These are phyloP conservation scores for Peribolospora baueri DNA, from an alignment of 768 basidiomycete genomes.

Conservation along the genomic window DNA sequence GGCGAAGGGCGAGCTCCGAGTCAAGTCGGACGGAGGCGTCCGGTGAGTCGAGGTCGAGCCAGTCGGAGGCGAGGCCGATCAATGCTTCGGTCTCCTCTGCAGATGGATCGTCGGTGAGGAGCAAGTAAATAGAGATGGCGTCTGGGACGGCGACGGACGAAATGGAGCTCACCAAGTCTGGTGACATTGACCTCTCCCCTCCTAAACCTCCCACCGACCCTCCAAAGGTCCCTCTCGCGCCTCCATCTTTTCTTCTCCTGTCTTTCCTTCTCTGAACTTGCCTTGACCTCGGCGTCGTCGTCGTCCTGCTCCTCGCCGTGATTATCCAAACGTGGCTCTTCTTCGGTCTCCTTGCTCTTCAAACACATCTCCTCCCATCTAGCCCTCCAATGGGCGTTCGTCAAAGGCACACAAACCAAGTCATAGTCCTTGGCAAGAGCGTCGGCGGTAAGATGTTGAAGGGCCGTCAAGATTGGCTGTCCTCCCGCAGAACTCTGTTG, in stretches of 20 bases:
- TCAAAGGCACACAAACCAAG: conserved; percentile 57
- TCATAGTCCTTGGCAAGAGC: conserved; percentile 39
- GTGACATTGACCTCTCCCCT: conserved; percentile 73
- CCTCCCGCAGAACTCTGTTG: no score
- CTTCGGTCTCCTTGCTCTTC: conserved; percentile 11
- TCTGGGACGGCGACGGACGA: background rate
- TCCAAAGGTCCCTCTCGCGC: conserved; percentile 58
- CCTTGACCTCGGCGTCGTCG: conserved; percentile 18
- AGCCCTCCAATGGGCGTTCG: conserved; percentile 58
- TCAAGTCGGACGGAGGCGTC: conserved; percentile 92
- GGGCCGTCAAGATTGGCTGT: background rate
- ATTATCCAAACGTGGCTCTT: no score
- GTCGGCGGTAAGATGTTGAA: conserved; percentile 1
- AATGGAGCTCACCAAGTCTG: conserved; percentile 42
- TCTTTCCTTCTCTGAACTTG: conserved; percentile 18
- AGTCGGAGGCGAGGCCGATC: conserved; percentile 62
- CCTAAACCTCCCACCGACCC: conserved; percentile 51
- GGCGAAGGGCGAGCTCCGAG: conserved; percentile 75
- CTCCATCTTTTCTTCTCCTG: conserved; percentile 18
- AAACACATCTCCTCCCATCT: conserved; percentile 81
- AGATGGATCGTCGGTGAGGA: conserved; percentile 30
- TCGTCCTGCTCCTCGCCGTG: conserved; percentile 19
- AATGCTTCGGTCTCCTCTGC: conserved; percentile 27
- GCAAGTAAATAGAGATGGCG: background rate
- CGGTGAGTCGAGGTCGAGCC: conserved; percentile 77